phyloP scores from a whole-genome alignment of 805 yeast species.

The Saturnispora galanensis region DNA sequence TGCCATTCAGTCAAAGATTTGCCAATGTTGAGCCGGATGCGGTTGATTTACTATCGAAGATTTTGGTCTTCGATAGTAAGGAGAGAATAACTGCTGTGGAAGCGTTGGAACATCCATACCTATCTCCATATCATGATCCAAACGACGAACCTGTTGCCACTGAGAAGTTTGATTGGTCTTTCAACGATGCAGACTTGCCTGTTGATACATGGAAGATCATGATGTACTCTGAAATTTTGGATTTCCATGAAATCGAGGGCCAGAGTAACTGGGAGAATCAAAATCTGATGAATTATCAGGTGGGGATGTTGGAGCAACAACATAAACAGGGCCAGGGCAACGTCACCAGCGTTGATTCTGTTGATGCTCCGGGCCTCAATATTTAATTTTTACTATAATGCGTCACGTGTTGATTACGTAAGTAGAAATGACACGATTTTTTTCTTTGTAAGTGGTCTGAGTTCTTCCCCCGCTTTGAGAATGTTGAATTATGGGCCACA shows the following conservation, averaged over 20 bases:
- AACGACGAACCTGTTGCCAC: constrained; percentile 94
- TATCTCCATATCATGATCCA: constrained; percentile 95
- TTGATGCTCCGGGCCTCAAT: constrained; percentile 17
- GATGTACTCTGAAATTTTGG: constrained; percentile 97
- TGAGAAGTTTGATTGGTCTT: constrained; percentile 93
- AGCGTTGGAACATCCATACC: constrained; percentile 81
- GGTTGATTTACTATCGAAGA: constrained; percentile 73
- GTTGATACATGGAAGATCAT: constrained; percentile 98
- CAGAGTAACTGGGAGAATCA: constrained; percentile 19
- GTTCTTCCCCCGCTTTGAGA: no score
- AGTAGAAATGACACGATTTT: no score
- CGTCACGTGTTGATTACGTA: no score
- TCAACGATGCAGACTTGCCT: constrained; percentile 94
- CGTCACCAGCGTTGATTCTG: constrained; percentile 7
- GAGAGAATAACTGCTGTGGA: constrained; percentile 89
- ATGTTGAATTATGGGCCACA: no score
- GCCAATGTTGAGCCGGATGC: constrained; percentile 76
- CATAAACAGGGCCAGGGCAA: background rate
- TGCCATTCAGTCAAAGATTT: constrained; percentile 76
- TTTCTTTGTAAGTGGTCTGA: no score
- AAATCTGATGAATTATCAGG: background rate
- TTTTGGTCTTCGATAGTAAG: constrained; percentile 93
- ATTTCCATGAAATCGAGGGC: constrained; percentile 83
- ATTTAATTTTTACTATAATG: no score
- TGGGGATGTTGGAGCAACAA: background rate